phyloP scores from a whole-genome alignment of 2,329 filamentous ascomycete species.

The Aspergillus persii region DNA sequence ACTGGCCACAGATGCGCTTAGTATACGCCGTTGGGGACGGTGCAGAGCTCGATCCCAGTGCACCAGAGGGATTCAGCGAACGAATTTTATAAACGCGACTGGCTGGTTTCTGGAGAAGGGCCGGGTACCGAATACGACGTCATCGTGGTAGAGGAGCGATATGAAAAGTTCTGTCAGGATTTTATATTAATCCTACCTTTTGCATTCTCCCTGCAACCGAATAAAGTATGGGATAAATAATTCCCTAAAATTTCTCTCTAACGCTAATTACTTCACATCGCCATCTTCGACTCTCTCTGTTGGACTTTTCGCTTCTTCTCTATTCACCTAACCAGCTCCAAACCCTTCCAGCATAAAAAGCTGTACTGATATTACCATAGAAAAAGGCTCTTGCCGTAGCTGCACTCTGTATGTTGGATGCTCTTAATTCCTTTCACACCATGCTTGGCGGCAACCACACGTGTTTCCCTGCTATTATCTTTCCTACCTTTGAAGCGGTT shows the following conservation, averaged over 20 bases:
- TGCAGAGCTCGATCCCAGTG: not conserved
- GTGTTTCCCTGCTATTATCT: not conserved
- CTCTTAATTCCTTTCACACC: not conserved
- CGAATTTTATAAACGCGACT: slow-evolving; percentile 7
- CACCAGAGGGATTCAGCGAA: slow-evolving; percentile 7
- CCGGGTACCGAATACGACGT: not conserved
- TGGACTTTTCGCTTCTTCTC: slow-evolving; percentile 7
- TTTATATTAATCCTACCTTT: slow-evolving; percentile 2
- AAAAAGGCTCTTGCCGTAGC: not conserved
- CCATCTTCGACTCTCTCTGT: slow-evolving; percentile 7
- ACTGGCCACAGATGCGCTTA: slow-evolving; percentile 1
- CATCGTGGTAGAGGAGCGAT: slow-evolving; percentile 4
- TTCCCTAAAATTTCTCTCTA: slow-evolving; percentile 2
- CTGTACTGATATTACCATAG: not conserved
- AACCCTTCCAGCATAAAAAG: not conserved
- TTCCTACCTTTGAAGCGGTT: slow-evolving; percentile 2
- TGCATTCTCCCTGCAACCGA: not conserved
- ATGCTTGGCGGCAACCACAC: not conserved
- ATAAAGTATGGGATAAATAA: slow-evolving; percentile 1
- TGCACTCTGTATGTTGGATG: not conserved
- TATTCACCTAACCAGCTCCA: not conserved
- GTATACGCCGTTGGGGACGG: not conserved
- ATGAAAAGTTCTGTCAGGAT: slow-evolving; percentile 6
- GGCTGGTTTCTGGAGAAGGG: slow-evolving; percentile 7
- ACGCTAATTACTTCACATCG: slow-evolving; percentile 7